These are phyloP conservation scores for Scheffersomyces ergatensis DNA, from an alignment of 805 yeast genomes.

Conservation along the genomic window DNA sequence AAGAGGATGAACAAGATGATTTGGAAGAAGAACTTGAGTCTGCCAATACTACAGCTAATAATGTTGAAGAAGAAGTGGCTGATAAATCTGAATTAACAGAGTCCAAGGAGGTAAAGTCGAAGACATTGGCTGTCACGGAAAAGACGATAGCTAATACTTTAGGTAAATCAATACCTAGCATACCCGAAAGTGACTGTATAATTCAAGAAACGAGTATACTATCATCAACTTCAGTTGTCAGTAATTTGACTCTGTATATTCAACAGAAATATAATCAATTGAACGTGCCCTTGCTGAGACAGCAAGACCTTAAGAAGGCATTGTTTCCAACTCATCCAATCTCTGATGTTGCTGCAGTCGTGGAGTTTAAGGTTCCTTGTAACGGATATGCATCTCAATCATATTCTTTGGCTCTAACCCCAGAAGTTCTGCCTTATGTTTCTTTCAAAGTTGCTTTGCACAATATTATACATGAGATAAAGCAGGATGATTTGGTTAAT, in stretches of 20 bases:
- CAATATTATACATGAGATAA: conserved; percentile 26
- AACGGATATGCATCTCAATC: conserved; percentile 39
- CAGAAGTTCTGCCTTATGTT: conserved; percentile 31
- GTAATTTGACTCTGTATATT: conserved; percentile 11
- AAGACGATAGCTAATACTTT: conserved; percentile 13
- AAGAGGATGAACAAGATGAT: conserved; percentile 10
- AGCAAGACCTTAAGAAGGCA: conserved; percentile 22
- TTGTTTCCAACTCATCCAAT: conserved; percentile 31
- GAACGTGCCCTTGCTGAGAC: conserved; percentile 15
- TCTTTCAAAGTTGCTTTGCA: conserved; percentile 36
- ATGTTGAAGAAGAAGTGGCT: conserved; percentile 11
- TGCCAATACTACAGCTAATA: conserved; percentile 5
- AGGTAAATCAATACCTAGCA: conserved; percentile 27
- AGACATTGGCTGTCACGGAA: conserved; percentile 2
- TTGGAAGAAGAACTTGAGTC: conserved; percentile 11
- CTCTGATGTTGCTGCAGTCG: conserved; percentile 26
- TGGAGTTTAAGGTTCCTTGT: conserved; percentile 36
- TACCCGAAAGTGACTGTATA: conserved; percentile 27
- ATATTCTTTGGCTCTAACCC: conserved; percentile 35
- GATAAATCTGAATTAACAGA: conserved; percentile 1
- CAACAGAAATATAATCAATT: conserved; percentile 8
- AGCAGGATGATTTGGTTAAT: conserved; percentile 27
- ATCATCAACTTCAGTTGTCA: conserved; percentile 19
- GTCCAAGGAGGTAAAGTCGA: conserved; percentile 3
- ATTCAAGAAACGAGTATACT: conserved; percentile 37